phyloP scores from a whole-genome alignment of 805 yeast genomes.

The Jamesozyma hellenica region DNA sequence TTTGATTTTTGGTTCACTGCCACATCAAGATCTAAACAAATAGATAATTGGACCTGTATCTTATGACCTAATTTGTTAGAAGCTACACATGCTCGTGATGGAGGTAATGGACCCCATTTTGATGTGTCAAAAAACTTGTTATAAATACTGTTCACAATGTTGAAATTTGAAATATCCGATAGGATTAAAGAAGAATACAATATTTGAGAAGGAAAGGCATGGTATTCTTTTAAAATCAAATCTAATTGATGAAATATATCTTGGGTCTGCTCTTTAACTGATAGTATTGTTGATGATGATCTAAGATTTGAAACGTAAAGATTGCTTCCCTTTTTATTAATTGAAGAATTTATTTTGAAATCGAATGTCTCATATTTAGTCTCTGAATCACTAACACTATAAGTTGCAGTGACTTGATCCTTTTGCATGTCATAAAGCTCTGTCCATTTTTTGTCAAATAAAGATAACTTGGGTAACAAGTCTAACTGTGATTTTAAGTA shows the following conservation, averaged over 20 bases:
- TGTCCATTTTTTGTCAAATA: constrained; percentile 19
- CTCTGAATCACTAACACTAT: neutral
- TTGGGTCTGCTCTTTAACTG: constrained; percentile 36
- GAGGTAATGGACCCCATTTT: constrained; percentile 52
- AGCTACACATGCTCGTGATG: constrained; percentile 79
- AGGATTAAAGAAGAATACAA: constrained; percentile 54
- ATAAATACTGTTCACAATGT: constrained; percentile 52
- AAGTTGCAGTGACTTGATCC: neutral
- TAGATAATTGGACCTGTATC: constrained; percentile 43
- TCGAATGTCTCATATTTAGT: neutral
- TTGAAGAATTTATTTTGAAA: neutral
- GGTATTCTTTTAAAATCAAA: constrained; percentile 24
- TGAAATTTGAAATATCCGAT: constrained; percentile 55
- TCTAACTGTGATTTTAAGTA: constrained; percentile 26
- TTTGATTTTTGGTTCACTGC: neutral
- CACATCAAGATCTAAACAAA: constrained; percentile 33
- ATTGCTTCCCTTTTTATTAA: neutral
- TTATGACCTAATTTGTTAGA: constrained; percentile 34
- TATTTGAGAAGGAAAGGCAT: constrained; percentile 36
- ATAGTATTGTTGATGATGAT: constrained; percentile 15
- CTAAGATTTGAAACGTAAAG: constrained; percentile 36
- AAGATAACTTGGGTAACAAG: constrained; percentile 26
- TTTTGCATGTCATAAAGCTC: constrained; percentile 6
- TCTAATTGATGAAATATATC: constrained; percentile 41
- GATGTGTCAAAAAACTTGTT: constrained; percentile 37